Conservation (phyloP, 2,329 filamentous ascomycete genomes). For the Camptophora hylomeconis region DNA sequence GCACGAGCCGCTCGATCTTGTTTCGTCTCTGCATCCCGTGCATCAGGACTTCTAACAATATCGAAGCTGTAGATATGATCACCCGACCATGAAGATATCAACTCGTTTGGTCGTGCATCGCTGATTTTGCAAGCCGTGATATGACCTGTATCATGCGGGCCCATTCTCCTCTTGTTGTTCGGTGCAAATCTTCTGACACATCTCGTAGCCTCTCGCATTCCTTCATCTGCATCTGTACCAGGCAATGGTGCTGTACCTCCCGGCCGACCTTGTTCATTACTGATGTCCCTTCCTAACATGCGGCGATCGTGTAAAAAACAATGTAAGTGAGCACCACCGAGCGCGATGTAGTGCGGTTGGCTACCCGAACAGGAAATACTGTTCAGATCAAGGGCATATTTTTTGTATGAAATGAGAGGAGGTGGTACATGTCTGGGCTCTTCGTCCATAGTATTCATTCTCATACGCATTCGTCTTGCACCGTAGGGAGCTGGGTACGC, state of each 20-base stretch:
- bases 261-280: conserved; percentile 38
- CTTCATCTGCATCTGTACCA: conserved; percentile 38
- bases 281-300: conserved; percentile 49
- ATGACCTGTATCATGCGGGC: conserved; percentile 44
- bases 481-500: conserved; percentile 42
- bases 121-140: conserved; percentile 61
- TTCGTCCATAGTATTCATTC: conserved; percentile 17
- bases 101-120: conserved; percentile 53
- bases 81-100: conserved; percentile 56
- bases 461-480: conserved; percentile 21
- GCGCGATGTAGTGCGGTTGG: conserved; percentile 56
- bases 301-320: conserved; percentile 57
- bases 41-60: conserved; percentile 45
- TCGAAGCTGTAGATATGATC: conserved; percentile 57
- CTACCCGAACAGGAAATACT: conserved; percentile 55
- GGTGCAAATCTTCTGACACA: conserved; percentile 57
- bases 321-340: conserved; percentile 55
- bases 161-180: conserved; percentile 41
- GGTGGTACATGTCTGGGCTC: conserved; percentile 43
- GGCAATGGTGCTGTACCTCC: conserved; percentile 27
- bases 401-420: conserved; percentile 54
- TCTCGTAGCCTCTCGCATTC: conserved; percentile 46
- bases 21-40: conserved; percentile 27
- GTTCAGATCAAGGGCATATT: conserved; percentile 50
- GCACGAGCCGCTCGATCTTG: conserved; percentile 19